Conservation (phyloP, 192 early-diverging fungal species). For the Bifiguratus adelaidae region DNA sequence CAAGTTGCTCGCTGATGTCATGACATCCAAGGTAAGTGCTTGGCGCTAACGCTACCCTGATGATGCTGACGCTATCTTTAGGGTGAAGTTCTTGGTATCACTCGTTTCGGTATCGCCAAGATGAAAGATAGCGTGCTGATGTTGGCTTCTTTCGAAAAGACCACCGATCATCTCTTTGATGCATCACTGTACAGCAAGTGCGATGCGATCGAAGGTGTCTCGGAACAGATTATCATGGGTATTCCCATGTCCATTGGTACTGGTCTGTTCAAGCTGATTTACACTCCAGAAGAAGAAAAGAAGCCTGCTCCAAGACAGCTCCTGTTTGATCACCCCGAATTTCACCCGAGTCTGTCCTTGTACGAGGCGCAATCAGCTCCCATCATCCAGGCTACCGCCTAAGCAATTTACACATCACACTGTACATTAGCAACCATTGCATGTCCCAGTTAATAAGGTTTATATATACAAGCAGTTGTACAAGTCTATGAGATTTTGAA, state of each 20-base stretch:
- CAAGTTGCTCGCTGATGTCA: constrained; percentile 94
- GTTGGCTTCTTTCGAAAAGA: constrained; percentile 99
- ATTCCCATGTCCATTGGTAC: constrained; percentile 95
- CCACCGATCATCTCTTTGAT: constrained; percentile 98
- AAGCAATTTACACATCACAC: no score
- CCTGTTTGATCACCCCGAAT: constrained; percentile 49
- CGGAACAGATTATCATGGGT: constrained; percentile 99
- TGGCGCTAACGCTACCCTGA: neutral
- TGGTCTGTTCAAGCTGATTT: constrained; percentile 88
- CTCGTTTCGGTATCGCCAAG: constrained; percentile 97
- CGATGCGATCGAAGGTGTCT: constrained; percentile 92
- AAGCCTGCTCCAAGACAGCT: constrained; percentile 45
- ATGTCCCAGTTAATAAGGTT: no score
- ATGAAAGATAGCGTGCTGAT: constrained; percentile 99
- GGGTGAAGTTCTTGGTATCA: constrained; percentile 97
- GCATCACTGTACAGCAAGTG: constrained; percentile 91
- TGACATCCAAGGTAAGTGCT: constrained; percentile 79
- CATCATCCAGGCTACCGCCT: no score
- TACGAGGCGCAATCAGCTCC: neutral
- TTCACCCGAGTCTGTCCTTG: constrained; percentile 11
- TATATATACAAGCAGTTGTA: no score
- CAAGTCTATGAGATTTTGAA: no score
- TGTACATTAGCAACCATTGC: no score
- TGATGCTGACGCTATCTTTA: no score
- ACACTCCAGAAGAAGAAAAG: constrained; percentile 41